Conservation (phyloP, 495 filamentous ascomycete species). For the Cudoniella acicularis region DNA sequence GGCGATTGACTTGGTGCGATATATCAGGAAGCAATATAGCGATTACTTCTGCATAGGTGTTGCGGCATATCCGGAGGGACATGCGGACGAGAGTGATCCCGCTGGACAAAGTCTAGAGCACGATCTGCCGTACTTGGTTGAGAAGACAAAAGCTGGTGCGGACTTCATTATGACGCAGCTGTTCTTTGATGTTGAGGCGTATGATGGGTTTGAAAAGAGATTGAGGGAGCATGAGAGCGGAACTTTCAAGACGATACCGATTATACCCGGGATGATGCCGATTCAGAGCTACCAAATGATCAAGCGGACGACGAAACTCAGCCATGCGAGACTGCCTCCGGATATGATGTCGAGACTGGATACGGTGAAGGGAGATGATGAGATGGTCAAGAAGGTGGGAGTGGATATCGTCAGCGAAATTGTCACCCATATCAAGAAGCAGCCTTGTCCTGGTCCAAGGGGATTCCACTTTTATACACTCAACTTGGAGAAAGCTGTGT, state of each 20-base stretch:
- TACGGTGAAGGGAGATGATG: constrained; percentile 81
- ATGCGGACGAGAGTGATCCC: constrained; percentile 82
- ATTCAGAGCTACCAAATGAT: constrained; percentile 97
- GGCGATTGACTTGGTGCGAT: constrained; percentile 85
- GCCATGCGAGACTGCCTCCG: constrained; percentile 76
- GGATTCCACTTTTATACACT: constrained; percentile 98
- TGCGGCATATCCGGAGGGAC: constrained; percentile 91
- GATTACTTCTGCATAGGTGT: constrained; percentile 98
- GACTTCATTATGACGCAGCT: constrained; percentile 99
- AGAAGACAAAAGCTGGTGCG: constrained; percentile 87
- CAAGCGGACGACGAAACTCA: constrained; percentile 90
- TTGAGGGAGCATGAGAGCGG: constrained; percentile 81
- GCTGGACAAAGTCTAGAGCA: constrained; percentile 71
- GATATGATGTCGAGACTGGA: constrained; percentile 69
- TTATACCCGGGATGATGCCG: constrained; percentile 95
- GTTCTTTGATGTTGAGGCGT: constrained; percentile 86
- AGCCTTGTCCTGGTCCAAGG: constrained; percentile 53
- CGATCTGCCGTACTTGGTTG: constrained; percentile 85
- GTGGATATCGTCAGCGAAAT: constrained; percentile 71
- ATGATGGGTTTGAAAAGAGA: constrained; percentile 70
- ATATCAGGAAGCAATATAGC: constrained; percentile 79
- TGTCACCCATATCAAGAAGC: constrained; percentile 62
- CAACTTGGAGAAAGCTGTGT: constrained; percentile 93
- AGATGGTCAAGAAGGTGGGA: constrained; percentile 76
- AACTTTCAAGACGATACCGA: constrained; percentile 80